Evolutionary conservation across 2,329 filamentous ascomycete genomes (phyloP).

Genomic region (Penicillium sp.): DNA sequence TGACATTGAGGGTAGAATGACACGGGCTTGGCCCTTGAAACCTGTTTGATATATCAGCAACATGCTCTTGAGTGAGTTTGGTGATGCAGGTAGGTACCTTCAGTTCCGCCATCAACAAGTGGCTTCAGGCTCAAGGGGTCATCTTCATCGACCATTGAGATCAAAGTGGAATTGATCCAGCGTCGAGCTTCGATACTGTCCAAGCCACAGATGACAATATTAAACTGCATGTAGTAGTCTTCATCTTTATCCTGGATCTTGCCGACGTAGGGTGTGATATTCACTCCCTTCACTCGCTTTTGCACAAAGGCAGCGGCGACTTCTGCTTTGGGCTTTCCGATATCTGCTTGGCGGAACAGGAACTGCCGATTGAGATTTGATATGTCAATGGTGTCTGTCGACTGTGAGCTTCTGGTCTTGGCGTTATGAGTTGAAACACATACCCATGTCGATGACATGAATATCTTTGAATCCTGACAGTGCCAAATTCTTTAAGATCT

Average conservation of each 20-base stretch:
- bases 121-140: conserved; percentile 86
- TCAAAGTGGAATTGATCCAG: conserved; percentile 95
- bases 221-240: conserved; percentile 95
- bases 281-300: conserved; percentile 81
- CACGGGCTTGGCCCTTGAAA: conserved; percentile 94
- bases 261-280: conserved; percentile 89
- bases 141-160: conserved; percentile 82
- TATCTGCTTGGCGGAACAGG: conserved; percentile 85
- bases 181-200: conserved; percentile 97
- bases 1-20: conserved; percentile 86
- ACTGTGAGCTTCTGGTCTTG: not conserved
- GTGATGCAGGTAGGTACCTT: conserved; percentile 53
- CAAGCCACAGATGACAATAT: conserved; percentile 86
- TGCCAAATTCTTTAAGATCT: conserved; percentile 94
- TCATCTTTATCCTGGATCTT: conserved; percentile 97
- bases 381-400: conserved; percentile 89
- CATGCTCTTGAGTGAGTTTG: not conserved
- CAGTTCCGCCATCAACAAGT: conserved; percentile 92
- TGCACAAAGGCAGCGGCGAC: conserved; percentile 90
- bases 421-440: conserved; percentile 20
- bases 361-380: conserved; percentile 98
- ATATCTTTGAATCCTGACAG: conserved; percentile 95
- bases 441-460: conserved; percentile 98
- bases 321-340: conserved; percentile 90
- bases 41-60: conserved; percentile 47